phyloP scores from a whole-genome alignment of 2,329 filamentous ascomycete species.

The Xylariaceae sp. region DNA sequence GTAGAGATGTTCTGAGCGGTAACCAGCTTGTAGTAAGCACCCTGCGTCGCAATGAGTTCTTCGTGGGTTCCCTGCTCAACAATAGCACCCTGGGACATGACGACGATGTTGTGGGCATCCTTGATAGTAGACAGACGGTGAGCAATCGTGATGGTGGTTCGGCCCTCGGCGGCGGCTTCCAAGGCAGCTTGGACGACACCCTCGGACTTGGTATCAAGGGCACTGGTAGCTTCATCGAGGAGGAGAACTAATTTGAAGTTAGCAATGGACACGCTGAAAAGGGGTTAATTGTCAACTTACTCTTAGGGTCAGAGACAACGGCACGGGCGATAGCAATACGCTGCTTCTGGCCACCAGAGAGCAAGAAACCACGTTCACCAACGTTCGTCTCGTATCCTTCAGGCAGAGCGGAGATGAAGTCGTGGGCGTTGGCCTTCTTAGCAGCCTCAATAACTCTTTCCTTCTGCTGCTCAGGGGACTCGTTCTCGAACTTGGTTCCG shows the following conservation, averaged over 20 bases:
- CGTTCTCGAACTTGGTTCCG: conserved; percentile 70
- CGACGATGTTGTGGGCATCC: conserved; percentile 91
- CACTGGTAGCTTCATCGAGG: conserved; percentile 90
- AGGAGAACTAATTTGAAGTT: conserved; percentile 55
- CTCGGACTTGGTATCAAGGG: conserved; percentile 90
- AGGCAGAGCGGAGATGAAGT: conserved; percentile 76
- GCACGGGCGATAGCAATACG: conserved; percentile 91
- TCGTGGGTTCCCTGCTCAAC: conserved; percentile 89
- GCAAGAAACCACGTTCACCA: conserved; percentile 86
- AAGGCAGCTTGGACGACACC: conserved; percentile 90
- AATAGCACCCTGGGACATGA: conserved; percentile 80
- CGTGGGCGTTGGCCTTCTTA: conserved; percentile 87
- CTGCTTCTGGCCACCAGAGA: conserved; percentile 95
- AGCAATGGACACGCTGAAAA: not conserved
- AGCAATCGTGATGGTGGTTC: conserved; percentile 94
- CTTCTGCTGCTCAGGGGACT: conserved; percentile 60
- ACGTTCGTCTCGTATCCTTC: conserved; percentile 91
- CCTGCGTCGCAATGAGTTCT: conserved; percentile 61
- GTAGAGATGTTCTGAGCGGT: conserved; percentile 75
- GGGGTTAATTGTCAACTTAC: conserved; percentile 31
- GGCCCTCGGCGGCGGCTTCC: conserved; percentile 75
- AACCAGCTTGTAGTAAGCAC: conserved; percentile 79
- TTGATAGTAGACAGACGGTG: conserved; percentile 93
- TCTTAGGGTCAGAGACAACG: conserved; percentile 84
- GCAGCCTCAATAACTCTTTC: conserved; percentile 75